Percentiles rank a stretch among this genome's conserved stretches.
phyloP scores from a whole-genome alignment of 805 yeast species.

The Myxozyma geophila region DNA sequence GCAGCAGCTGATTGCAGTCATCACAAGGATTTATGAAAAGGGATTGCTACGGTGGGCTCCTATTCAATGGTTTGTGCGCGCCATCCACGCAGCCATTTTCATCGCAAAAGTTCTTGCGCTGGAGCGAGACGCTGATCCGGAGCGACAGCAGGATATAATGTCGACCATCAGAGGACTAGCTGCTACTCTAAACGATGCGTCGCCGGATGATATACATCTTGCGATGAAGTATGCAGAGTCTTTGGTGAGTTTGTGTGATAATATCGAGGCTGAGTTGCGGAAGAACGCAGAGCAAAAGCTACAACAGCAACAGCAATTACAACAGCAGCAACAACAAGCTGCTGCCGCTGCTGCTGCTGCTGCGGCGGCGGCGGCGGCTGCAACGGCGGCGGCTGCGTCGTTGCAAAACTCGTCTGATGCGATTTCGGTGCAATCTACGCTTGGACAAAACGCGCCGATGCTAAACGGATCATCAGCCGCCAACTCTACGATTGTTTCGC shows the following conservation, averaged over 20 bases:
- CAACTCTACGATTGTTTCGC: not conserved
- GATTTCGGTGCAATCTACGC: not conserved
- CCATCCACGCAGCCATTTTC: conserved; percentile 87
- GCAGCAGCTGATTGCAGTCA: conserved; percentile 71
- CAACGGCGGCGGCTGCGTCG: not conserved
- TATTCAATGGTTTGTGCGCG: conserved; percentile 86
- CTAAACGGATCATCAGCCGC: not conserved
- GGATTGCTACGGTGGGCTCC: conserved; percentile 78
- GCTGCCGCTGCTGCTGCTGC: no score
- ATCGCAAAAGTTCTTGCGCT: conserved; percentile 74
- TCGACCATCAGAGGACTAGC: conserved; percentile 73
- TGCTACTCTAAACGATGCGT: conserved; percentile 71
- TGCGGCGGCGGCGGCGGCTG: not conserved
- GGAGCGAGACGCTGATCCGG: conserved; percentile 37
- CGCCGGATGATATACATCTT: conserved; percentile 87
- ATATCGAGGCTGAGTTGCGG: conserved; percentile 25
- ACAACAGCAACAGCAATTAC: not conserved
- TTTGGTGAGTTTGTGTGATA: conserved; percentile 23
- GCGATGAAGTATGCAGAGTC: conserved; percentile 48
- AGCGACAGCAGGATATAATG: conserved; percentile 58
- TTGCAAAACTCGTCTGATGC: no score
- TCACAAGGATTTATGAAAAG: conserved; percentile 66
- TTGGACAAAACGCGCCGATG: not conserved
- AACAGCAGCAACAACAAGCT: no score
- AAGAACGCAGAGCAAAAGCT: conserved; percentile 3